Conservation (phyloP, 345 rosid species). For the Eucalyptus marginata region DNA sequence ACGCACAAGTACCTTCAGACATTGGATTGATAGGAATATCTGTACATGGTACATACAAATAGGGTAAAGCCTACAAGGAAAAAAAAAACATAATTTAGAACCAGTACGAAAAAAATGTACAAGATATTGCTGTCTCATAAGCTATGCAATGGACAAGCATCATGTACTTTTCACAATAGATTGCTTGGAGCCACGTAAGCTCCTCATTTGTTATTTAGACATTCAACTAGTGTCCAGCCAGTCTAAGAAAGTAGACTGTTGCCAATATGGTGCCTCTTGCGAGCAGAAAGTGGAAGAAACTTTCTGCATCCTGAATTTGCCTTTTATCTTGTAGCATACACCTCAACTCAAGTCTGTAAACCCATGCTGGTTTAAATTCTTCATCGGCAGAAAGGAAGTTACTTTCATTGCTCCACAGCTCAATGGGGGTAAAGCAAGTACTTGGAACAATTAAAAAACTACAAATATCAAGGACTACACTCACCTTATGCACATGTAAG, state of each 20-base stretch:
- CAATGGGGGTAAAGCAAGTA: not conserved
- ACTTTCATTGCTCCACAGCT: not conserved
- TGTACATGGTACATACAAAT: slow-evolving; percentile 66
- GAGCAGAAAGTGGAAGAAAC: not conserved
- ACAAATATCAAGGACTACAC: not conserved
- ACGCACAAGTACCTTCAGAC: slow-evolving; percentile 31
- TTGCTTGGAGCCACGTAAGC: not conserved
- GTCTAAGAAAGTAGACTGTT: not conserved
- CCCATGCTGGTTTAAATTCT: not conserved
- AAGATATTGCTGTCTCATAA: not conserved
- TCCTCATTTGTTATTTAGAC: not conserved
- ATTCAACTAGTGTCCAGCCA: not conserved
- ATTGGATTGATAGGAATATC: slow-evolving; percentile 32
- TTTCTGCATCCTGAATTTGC: not conserved
- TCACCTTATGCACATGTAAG: slow-evolving; percentile 80
- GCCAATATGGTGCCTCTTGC: not conserved
- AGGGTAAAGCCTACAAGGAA: slow-evolving; percentile 78
- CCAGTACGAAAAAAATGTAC: not conserved
- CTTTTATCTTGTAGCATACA: not conserved
- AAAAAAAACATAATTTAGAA: not conserved
- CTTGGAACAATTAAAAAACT: not conserved
- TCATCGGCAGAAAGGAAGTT: not conserved
- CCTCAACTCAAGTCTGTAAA: not conserved
- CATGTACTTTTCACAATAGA: not conserved
- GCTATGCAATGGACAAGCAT: not conserved